These are phyloP conservation scores for Boletus subcaerulescens DNA, from an alignment of 768 basidiomycete genomes.

Conservation along the genomic window DNA sequence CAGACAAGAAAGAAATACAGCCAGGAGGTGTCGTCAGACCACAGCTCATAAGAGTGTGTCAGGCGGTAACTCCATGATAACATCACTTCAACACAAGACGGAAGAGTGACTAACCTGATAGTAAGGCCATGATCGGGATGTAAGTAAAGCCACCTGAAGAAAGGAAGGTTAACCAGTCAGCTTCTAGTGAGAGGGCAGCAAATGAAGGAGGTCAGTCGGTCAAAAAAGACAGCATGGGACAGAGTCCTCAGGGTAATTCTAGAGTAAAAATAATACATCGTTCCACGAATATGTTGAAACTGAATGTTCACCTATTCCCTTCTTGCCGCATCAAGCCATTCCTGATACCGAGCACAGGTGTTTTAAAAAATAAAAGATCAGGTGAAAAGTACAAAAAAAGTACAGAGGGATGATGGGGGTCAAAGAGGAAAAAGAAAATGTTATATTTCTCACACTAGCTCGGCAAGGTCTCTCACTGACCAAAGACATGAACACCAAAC, in stretches of 20 bases:
- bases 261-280: not conserved
- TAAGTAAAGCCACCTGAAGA: not conserved
- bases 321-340: not conserved
- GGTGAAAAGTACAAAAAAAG: too few species aligned
- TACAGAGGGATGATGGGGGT: too few species aligned
- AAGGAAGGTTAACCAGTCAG: not conserved
- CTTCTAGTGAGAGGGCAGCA: not conserved
- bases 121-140: too few species aligned
- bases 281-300: not conserved
- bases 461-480: not conserved
- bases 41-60: slow-evolving; percentile 5
- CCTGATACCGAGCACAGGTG: too few species aligned
- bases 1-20: slow-evolving; percentile 13
- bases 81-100: slow-evolving; percentile 6
- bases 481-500: not conserved
- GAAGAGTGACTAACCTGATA: not conserved
- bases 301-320: not conserved
- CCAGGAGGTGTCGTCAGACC: slow-evolving; percentile 13
- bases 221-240: not conserved
- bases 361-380: too few species aligned
- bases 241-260: slow-evolving; percentile 10
- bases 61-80: slow-evolving; percentile 18
- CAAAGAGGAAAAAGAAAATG: not conserved
- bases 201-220: not conserved
- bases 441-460: slow-evolving; percentile 6